These are phyloP conservation scores for Orbilia blumenaviensis DNA, from an alignment of 2,329 filamentous ascomycete genomes.

Conservation along the genomic window DNA sequence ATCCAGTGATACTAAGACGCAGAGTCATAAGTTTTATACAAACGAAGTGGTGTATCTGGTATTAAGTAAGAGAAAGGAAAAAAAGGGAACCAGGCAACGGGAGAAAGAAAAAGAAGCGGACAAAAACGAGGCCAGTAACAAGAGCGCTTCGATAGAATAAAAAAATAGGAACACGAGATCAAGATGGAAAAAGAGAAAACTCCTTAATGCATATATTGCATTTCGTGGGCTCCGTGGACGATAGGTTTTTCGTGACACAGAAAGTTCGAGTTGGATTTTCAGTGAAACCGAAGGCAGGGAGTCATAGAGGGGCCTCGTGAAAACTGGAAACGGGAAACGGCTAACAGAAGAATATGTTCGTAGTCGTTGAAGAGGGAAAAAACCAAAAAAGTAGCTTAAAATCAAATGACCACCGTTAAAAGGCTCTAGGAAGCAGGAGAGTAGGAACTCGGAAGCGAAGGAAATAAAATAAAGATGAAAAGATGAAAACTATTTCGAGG, in stretches of 20 bases:
- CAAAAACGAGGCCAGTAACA: constrained; percentile 30
- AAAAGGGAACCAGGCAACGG: constrained; percentile 34
- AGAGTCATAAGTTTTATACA: constrained; percentile 52
- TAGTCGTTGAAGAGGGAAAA: constrained; percentile 36
- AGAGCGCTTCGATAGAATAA: too few species aligned
- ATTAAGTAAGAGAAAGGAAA: constrained; percentile 43
- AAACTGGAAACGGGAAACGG: constrained; percentile 45
- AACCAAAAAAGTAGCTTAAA: constrained; percentile 40
- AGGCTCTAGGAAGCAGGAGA: constrained; percentile 36
- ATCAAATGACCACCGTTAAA: constrained; percentile 52
- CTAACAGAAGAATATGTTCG: constrained; percentile 31
- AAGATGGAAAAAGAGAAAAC: too few species aligned
- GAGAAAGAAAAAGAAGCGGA: constrained; percentile 33
- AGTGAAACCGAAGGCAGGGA: constrained; percentile 24
- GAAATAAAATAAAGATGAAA: constrained; percentile 23
- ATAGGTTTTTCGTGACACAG: constrained; percentile 49
- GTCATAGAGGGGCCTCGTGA: constrained; percentile 45
- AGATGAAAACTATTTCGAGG: constrained; percentile 30
- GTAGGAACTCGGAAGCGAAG: background rate
- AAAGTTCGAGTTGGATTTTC: constrained; percentile 37
- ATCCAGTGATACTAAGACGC: background rate
- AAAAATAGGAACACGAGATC: too few species aligned
- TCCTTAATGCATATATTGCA: constrained; percentile 54
- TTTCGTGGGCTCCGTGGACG: constrained; percentile 47
- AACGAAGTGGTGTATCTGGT: constrained; percentile 54